Evolutionary conservation across 2,329 filamentous ascomycete species (phyloP), one percentile per base, ranked within the genome.

Genomic region (Hyphodiscus sp.): DNA sequence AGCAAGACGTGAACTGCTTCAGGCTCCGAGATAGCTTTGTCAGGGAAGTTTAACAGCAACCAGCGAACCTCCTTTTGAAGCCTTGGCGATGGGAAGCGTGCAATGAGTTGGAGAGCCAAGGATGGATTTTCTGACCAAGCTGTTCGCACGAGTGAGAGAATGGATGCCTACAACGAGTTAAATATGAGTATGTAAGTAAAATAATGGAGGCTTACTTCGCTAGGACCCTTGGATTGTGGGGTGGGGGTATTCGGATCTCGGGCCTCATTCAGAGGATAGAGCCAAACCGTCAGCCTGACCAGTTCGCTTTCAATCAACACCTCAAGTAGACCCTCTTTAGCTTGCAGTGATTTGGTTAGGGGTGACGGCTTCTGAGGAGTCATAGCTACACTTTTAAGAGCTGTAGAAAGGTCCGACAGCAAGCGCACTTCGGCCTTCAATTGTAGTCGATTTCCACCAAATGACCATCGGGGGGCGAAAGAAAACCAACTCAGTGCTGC

Each of bases 381-480:
- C 55, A 75, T 75, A 1, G 80, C 75, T 11, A 91, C 79, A 2
- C 74, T 76, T 58, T 83, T 82, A 57, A 99, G 72, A 15, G 84
- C 80, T 11, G 72, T 69, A 47, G 85, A 75, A 38, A 96, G 84
- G 67, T 96, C 91, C 7, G 79, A 78, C 41, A 97, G 79, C 18
- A 96, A 75, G 60, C 87, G 86, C 33, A 90, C 82, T 71, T 99
- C 94, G 0, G 95, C 92, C 74, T 95, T 97, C 49, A 97, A 76
- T 68, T 99, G 94, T 16, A 99, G 74, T 47, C 89, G 81, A 67
- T 96, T 99, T 63, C 92, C 94, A 53, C 94, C 94, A 70, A 94
- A 97, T 0, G 94, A 95, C 92, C 94, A 99, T 61, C 84, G 82
- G 15, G 91, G 89, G 6, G 89, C 76, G 60, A 85, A 81, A 41